A percentile compares a stretch with the other conserved stretches of the same genome.
Evolutionary conservation across 2,329 filamentous ascomycete species (phyloP).

Genomic region (Teratosphaeria gauchensis): DNA sequence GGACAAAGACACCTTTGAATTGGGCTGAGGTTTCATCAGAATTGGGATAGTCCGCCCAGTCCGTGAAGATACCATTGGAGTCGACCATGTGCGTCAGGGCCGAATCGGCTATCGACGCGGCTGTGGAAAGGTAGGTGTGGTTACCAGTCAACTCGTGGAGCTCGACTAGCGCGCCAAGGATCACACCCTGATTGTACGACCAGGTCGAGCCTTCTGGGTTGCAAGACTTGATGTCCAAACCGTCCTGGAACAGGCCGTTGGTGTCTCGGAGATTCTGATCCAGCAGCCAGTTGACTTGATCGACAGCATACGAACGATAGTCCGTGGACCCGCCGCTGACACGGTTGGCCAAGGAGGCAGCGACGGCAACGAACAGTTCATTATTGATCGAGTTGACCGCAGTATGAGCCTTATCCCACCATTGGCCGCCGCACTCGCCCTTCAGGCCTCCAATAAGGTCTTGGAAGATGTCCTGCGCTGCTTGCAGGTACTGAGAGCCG

Average conservation of each 20-base stretch:
- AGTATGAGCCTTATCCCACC: conserved; percentile 25
- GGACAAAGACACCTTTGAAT: conserved; percentile 64
- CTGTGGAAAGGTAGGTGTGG: conserved; percentile 22
- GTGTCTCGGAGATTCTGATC: conserved; percentile 38
- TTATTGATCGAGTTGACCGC: conserved; percentile 42
- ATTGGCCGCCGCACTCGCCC: conserved; percentile 34
- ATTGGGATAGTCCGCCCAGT: conserved; percentile 13
- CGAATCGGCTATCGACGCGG: conserved; percentile 28
- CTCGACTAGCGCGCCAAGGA: conserved; percentile 50
- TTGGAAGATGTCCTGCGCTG: conserved; percentile 39
- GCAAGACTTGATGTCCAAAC: conserved; percentile 33
- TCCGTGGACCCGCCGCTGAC: conserved; percentile 25
- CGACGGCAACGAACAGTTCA: conserved; percentile 44
- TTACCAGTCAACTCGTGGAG: conserved; percentile 28
- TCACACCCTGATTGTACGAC: conserved; percentile 53
- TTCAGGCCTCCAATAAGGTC: conserved; percentile 34
- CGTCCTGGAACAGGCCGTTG: conserved; percentile 44
- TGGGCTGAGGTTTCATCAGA: conserved; percentile 40
- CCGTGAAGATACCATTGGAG: conserved; percentile 29
- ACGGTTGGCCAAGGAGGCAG: conserved; percentile 46
- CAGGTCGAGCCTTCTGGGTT: conserved; percentile 36
- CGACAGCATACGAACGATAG: conserved; percentile 38
- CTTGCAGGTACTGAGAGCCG: conserved; percentile 33
- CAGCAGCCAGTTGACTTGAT: conserved; percentile 43
- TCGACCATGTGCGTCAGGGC: conserved; percentile 29